Conservation (phyloP, 106 monocot species). For the Dendrobium chrysotoxum region DNA sequence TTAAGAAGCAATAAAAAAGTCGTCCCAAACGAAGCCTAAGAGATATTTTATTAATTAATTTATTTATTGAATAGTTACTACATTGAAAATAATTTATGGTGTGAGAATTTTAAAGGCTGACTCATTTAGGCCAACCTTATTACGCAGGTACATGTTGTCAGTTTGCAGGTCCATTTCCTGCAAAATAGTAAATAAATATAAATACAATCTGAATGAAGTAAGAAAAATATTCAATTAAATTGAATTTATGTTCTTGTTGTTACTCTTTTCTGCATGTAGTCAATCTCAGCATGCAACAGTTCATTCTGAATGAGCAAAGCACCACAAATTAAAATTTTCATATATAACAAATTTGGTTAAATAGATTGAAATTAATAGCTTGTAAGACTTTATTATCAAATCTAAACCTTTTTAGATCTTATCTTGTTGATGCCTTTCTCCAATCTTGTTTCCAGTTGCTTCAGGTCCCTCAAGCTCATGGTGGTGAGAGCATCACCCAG, state of each 20-base stretch:
- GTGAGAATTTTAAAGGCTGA: not conserved
- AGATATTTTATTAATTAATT: no score
- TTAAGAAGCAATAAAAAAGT: no score
- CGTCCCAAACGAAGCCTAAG: no score
- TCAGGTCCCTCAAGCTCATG: slow-evolving; percentile 24
- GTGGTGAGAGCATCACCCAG: slow-evolving; percentile 20
- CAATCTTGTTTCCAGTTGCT: slow-evolving; percentile 22
- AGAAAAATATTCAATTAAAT: not conserved
- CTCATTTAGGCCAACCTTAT: slow-evolving; percentile 15
- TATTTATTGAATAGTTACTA: no score
- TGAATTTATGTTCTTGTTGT: not conserved
- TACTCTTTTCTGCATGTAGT: slow-evolving; percentile 48
- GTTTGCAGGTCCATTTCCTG: slow-evolving; percentile 41
- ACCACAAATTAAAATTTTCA: not conserved
- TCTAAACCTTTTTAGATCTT: slow-evolving; percentile 22
- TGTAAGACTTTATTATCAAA: not conserved
- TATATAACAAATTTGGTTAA: not conserved
- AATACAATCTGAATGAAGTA: not conserved
- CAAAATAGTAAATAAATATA: not conserved
- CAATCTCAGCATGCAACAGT: slow-evolving; percentile 36
- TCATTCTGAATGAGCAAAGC: slow-evolving; percentile 17
- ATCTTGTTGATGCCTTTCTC: slow-evolving; percentile 28
- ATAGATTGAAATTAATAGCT: not conserved
- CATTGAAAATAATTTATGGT: not conserved
- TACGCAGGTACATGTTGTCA: slow-evolving; percentile 37